phyloP scores from a whole-genome alignment of 768 basidiomycete species.

The Kwoniella heveanensis region DNA sequence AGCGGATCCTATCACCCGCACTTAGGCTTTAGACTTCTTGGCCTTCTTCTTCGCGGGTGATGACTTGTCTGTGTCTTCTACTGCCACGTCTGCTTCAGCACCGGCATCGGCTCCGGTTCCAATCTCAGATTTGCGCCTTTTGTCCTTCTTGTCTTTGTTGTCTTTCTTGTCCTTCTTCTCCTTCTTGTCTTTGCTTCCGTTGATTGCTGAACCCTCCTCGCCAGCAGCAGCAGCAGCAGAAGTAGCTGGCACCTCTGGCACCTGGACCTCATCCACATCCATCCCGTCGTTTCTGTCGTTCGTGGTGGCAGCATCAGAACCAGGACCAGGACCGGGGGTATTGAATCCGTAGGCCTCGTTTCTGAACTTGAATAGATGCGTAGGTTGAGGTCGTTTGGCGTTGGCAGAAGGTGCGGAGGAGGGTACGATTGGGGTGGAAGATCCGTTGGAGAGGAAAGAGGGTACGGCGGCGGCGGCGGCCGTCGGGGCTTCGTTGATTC shows the following conservation, averaged over 20 bases:
- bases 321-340: constrained; percentile 35
- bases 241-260: background rate
- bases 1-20: constrained; percentile 9
- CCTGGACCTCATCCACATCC: background rate
- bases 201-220: too few species aligned
- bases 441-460: constrained; percentile 30
- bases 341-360: constrained; percentile 47
- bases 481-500: background rate
- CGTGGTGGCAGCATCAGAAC: background rate
- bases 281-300: background rate
- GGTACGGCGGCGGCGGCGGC: constrained; percentile 26
- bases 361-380: constrained; percentile 52
- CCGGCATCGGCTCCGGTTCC: constrained; percentile 5
- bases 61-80: background rate
- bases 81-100: background rate
- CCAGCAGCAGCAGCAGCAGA: too few species aligned
- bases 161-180: constrained; percentile 9
- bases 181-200: background rate
- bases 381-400: constrained; percentile 44
- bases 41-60: constrained; percentile 33
- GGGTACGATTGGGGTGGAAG: constrained; percentile 4
- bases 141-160: constrained; percentile 31
- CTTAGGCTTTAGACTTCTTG: constrained; percentile 33
- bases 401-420: constrained; percentile 14
- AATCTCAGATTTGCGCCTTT: constrained; percentile 12